These are phyloP conservation scores for Obba rivulosa DNA, from an alignment of 768 basidiomycete genomes.

Conservation along the genomic window DNA sequence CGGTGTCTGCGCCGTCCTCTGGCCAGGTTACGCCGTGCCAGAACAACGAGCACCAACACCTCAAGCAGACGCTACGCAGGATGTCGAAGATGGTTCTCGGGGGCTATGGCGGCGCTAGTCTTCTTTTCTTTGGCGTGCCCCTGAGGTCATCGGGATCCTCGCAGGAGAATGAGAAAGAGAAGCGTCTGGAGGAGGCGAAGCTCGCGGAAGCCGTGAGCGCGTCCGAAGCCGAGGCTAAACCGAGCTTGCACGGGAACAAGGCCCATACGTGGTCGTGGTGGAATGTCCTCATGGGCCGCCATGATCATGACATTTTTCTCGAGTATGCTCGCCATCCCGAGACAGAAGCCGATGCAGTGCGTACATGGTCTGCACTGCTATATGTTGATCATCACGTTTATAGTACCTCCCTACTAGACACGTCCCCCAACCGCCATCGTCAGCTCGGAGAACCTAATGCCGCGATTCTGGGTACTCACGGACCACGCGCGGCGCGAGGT, in stretches of 20 bases:
- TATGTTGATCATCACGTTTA: background rate
- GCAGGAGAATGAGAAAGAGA: constrained; percentile 33
- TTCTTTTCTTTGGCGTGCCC: constrained; percentile 72
- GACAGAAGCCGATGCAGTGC: background rate
- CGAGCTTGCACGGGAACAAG: background rate
- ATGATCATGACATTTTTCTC: constrained; percentile 81
- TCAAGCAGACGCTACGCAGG: constrained; percentile 68
- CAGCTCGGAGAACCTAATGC: constrained; percentile 67
- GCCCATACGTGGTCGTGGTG: constrained; percentile 63
- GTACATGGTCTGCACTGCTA: background rate
- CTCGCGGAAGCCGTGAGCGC: constrained; percentile 65
- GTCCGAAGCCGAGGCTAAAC: constrained; percentile 55
- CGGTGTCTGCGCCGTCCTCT: no score
- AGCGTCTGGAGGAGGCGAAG: constrained; percentile 50
- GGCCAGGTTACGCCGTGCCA: no score
- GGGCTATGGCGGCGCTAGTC: constrained; percentile 77
- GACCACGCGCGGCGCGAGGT: constrained; percentile 72
- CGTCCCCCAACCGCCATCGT: constrained; percentile 40
- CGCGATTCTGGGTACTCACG: constrained; percentile 81
- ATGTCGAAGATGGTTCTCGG: constrained; percentile 81
- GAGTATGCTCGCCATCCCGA: constrained; percentile 36
- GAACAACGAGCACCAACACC: constrained; percentile 19
- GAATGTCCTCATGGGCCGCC: constrained; percentile 73
- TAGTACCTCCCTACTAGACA: background rate
- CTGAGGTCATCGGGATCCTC: constrained; percentile 22